Base-by-base conservation (phyloP, 345 rosid species). In the Litchi chinensis region DNA sequence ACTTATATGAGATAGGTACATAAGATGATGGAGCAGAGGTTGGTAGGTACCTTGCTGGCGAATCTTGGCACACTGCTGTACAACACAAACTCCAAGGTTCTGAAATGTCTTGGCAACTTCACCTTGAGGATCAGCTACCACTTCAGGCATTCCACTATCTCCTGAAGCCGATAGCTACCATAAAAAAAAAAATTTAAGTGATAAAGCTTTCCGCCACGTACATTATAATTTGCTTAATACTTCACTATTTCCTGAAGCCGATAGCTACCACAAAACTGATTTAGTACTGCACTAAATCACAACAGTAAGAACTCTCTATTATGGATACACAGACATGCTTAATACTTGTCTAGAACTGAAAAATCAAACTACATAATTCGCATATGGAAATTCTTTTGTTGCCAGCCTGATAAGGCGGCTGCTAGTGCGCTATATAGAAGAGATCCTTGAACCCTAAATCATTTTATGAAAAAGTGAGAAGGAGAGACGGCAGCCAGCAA, bases 31-130 rank as follows among this genome's bases (percentile, higher is more conserved):
- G 57, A 43, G 40, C 7, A 24, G 56, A 64, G 37, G 37, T 32
- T 1, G 65, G 8, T 3, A 52, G 26, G 77, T 84, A 95, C 99
- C 99, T 91, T 95, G 98, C 78, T 91, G 97, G 72, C 98, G 98
- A 83, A 93, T 95, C 88, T 93, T 95, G 71, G 98, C 98, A 66
- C 98, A 95, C 79, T 95, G 98, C 85, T 92, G 97, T 64, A 95
- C 99, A 7, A 93, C 91, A 56, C 97, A 95, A 56, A 92, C 90
- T 70, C 99, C 99, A 18, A 93, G 95, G 39, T 91, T 82, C 84
- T 95, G 99, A 86, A 93, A 95, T 18, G 86, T 92, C 85, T 83
- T 81, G 39, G 99, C 88, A 77, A 93, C 98, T 64, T 90, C 97
- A 76, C 99, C 96, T 82, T 82, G 88, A 83, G 99, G 99, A 86